These are phyloP conservation scores for Emmonsiellopsis sp. DNA, from an alignment of 2,329 filamentous ascomycete species.

Conservation along the genomic window DNA sequence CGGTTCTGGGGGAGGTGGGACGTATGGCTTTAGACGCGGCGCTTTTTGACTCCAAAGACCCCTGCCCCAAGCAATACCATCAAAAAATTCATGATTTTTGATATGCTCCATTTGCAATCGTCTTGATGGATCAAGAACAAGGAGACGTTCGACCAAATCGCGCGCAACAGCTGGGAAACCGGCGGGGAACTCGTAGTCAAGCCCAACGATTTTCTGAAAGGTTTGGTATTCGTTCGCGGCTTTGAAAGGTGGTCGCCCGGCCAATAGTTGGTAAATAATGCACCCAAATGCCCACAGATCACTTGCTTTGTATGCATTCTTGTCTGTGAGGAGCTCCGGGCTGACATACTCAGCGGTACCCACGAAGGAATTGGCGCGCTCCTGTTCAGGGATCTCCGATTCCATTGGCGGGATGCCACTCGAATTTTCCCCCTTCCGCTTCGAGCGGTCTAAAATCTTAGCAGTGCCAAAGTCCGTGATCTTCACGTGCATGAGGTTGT, in stretches of 20 bases:
- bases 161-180: conserved; percentile 80
- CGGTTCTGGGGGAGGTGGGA: conserved; percentile 66
- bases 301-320: conserved; percentile 94
- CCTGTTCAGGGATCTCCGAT: conserved; percentile 52
- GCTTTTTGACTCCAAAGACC: conserved; percentile 83
- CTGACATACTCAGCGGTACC: conserved; percentile 98
- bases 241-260: conserved; percentile 96
- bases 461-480: conserved; percentile 98
- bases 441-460: conserved; percentile 64
- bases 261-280: conserved; percentile 90
- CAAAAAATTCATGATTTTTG: conserved; percentile 92
- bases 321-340: conserved; percentile 90
- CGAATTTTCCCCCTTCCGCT: conserved; percentile 38
- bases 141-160: conserved; percentile 79
- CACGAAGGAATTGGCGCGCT: conserved; percentile 85
- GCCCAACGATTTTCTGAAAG: conserved; percentile 92
- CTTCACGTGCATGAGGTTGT: conserved; percentile 95
- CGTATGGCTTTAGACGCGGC: conserved; percentile 74
- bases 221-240: conserved; percentile 92
- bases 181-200: conserved; percentile 87
- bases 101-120: conserved; percentile 90
- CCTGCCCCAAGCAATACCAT: conserved; percentile 75
- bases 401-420: conserved; percentile 39
- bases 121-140: conserved; percentile 78
- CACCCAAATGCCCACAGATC: conserved; percentile 98